Conservation (phyloP, 257 asterid genomes). For the Solanum megistacrolobum region DNA sequence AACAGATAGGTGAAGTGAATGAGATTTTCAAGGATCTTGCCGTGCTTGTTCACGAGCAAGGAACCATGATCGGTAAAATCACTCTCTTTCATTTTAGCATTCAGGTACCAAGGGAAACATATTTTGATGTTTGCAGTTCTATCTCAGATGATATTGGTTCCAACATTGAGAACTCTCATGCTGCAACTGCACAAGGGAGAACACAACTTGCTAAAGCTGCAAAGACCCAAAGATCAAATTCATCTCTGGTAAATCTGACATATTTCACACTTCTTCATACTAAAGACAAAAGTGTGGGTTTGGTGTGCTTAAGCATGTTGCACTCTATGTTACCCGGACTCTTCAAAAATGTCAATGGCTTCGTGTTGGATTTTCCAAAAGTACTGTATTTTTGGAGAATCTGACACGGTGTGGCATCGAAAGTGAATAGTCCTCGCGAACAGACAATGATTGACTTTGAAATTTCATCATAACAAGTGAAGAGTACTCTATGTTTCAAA, state of each 20-base stretch:
- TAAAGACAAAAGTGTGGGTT: neutral
- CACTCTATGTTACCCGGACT: neutral
- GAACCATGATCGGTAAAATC: constrained; percentile 73
- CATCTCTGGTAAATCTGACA: constrained; percentile 56
- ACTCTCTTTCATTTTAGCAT: constrained; percentile 3
- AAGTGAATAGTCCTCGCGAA: neutral
- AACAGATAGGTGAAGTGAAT: constrained; percentile 93
- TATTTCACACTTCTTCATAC: neutral
- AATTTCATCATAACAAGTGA: neutral
- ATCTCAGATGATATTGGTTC: constrained; percentile 76
- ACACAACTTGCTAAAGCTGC: constrained; percentile 85
- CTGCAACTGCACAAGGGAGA: constrained; percentile 80
- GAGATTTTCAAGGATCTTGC: constrained; percentile 94
- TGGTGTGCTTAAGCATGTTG: neutral
- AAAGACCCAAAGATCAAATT: constrained; percentile 76
- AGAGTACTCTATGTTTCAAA: neutral
- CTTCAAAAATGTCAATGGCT: neutral
- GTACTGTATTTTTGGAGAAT: no score
- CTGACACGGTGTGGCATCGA: neutral
- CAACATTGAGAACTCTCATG: constrained; percentile 67
- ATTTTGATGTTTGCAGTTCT: neutral
- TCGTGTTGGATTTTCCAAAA: no score
- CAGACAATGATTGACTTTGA: neutral
- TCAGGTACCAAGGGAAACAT: neutral
- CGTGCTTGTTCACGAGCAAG: constrained; percentile 86